Evolutionary conservation across 305 asterid species (phyloP), one percentile per base, ranked within the genome.

Genomic region (Salvia sclarea): DNA sequence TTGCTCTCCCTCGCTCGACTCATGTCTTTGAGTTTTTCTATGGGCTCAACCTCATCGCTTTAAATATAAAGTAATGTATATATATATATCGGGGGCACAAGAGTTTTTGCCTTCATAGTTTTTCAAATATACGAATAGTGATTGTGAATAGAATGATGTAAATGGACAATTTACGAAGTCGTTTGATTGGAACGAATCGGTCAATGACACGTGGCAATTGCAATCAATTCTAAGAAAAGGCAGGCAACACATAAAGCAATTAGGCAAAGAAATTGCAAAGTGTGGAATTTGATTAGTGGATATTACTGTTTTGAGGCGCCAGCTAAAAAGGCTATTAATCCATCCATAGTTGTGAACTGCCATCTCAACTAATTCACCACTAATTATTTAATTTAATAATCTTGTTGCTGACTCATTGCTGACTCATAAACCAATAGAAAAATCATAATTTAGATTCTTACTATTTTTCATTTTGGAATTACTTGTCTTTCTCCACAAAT

Each of bases 371-470:
- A 78, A 77, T 63, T 31, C 61, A 66, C 61, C 79, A 55, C 69
- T 48, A 5, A 18, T 49, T 11, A 22, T 11, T 53, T 37, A 41
- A 48, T 54, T 61, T 40, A 31, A 12, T 60, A 60, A 69, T 70
- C 33, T 28, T 21, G 13, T 55, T 21, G 2, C 16, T 70, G 72
- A 61, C 72, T 79, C 68, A 64, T 24, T 22, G 13, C 18, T 78
- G 80, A 79, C 62, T 71, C 80, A 64, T 37, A n/a, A 75, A 60
- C 80, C 71, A 79, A 69, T 72, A 72, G 43, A 68, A 75, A 64
- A 72, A 59, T 48, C 48, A 53, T 17, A 24, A 25, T 71, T 70
- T 40, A 3, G 47, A 66, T 78, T 71, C 35, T 72, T 10, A 14
- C 11, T 66, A 28, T 66, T 66, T 44, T 61, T 7, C 14, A 28